Percentiles rank a stretch among this genome's conserved stretches.
These are phyloP conservation scores for Mycena capillaripes DNA, from an alignment of 768 basidiomycete species.

Conservation along the genomic window DNA sequence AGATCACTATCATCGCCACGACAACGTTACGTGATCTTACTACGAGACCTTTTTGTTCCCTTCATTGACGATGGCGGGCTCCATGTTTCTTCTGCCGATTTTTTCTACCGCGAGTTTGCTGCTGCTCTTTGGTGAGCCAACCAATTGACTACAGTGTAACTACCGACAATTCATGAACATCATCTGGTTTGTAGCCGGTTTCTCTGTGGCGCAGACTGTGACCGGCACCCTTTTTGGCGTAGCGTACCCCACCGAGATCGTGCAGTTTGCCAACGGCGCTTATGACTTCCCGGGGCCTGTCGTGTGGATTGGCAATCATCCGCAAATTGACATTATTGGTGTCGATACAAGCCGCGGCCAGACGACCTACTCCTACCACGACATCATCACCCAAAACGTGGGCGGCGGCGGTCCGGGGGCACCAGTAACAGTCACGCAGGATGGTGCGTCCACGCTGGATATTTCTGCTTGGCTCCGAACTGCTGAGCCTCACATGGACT, in stretches of 20 bases:
- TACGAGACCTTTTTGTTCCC: too few relatives aligned
- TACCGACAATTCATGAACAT: too few relatives aligned
- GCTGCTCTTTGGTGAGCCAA: neutral
- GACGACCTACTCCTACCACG: conserved; percentile 8
- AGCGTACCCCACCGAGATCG: neutral
- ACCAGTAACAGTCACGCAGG: neutral
- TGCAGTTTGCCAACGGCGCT: neutral
- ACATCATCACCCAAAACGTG: neutral
- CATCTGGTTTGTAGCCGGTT: neutral
- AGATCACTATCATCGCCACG: too few relatives aligned
- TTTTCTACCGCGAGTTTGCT: neutral
- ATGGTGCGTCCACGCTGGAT: neutral
- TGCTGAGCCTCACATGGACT: neutral
- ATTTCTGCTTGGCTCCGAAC: neutral
- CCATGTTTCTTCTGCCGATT: neutral
- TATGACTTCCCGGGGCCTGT: neutral
- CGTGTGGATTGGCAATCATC: neutral
- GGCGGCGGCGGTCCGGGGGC: neutral
- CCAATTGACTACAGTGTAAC: too few relatives aligned
- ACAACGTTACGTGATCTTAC: too few relatives aligned
- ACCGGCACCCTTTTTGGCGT: conserved; percentile 1
- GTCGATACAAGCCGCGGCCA: neutral
- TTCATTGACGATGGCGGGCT: neutral
- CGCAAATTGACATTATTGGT: neutral
- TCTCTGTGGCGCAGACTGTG: neutral